Evolutionary conservation across 352 stramenopile genomes (phyloP).

Genomic region (Lagenidium giganteum): DNA sequence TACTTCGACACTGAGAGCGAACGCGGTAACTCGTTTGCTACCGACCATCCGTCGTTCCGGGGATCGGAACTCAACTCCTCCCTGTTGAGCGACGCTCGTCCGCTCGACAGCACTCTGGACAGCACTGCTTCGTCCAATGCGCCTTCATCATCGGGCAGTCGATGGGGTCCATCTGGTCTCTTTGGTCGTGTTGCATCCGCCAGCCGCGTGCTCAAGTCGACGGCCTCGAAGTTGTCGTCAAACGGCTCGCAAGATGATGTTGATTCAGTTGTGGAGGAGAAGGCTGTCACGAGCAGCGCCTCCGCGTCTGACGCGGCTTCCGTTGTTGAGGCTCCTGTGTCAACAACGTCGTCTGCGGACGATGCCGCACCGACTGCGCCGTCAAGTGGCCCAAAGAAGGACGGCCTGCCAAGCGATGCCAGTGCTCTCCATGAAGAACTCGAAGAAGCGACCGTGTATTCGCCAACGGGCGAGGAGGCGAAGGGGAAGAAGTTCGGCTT

Average conservation of each 20-base stretch:
- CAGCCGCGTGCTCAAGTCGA: conserved; percentile 36
- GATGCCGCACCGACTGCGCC: conserved; percentile 11
- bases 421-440: conserved; percentile 12
- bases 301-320: conserved; percentile 10
- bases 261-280: no score
- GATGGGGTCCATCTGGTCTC: conserved; percentile 37
- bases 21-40: conserved; percentile 28
- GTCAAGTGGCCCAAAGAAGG: conserved; percentile 7
- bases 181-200: no score
- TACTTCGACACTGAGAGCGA: conserved; percentile 54
- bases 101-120: no score
- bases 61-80: conserved; percentile 12
- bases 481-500: conserved; percentile 42
- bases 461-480: conserved; percentile 8
- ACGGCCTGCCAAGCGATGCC: not conserved
- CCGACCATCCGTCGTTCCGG: conserved; percentile 17
- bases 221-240: conserved; percentile 18
- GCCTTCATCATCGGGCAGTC: conserved; percentile 9
- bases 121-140: not conserved
- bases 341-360: conserved; percentile 4
- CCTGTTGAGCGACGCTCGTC: conserved; percentile 11
- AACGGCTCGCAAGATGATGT: no score
- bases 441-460: conserved; percentile 16
- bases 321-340: conserved; percentile 6
- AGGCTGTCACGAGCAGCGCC: conserved; percentile 9